Evolutionary conservation across 2,329 filamentous ascomycete species (phyloP), one percentile per base, ranked within the genome.

Genomic region (Sordariomycetes sp.): DNA sequence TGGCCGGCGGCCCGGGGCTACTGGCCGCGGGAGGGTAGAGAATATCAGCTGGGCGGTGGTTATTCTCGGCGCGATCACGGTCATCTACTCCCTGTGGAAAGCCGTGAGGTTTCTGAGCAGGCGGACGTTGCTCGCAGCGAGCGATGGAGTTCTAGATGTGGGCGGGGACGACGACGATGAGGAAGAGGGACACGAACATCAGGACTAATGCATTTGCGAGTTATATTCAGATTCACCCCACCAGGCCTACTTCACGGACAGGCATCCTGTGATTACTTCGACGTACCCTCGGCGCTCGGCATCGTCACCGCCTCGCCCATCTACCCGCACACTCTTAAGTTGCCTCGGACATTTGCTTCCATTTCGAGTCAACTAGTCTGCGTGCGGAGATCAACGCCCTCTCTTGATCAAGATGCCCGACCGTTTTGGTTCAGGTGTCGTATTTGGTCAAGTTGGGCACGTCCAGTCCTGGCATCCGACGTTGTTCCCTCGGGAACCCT

Each of bases 301-400:
- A 43, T 24, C 56, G 16, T 20, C 58, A 46, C 5, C 25, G 20
- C 59, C 52, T 22, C 55, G 22, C 52, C 32, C 32, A 22, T 37
- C 20, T 22, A 58, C 71, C 71, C 88, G 90, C 90, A 93, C 88
- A 87, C 89, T 88, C 87, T 96, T 96, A 88, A 96, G 91, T 94
- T 96, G 89, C 82, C 90, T 91, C 82, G 81, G 84, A 76, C 74
- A 78, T 78, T 69, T 79, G 82, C 76, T 76, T 80, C 88, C 82
- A 82, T 93, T 86, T 85, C 83, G 83, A 91, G 89, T 85, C 87
- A 86, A 94, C 92, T 86, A 94, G 91, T 96, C 91, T 89, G 84
- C 86, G 88, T 95, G 91, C 91, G 89, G 79, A 96, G 79, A 96
- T 81, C 60, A 74, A 82, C 57, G 67, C 71, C 72, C 72, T 70